A percentile compares a stretch with the other conserved stretches of the same genome.
These are phyloP conservation scores for Martensiomyces pterosporus DNA, from an alignment of 192 early-diverging fungal species.

Conservation along the genomic window DNA sequence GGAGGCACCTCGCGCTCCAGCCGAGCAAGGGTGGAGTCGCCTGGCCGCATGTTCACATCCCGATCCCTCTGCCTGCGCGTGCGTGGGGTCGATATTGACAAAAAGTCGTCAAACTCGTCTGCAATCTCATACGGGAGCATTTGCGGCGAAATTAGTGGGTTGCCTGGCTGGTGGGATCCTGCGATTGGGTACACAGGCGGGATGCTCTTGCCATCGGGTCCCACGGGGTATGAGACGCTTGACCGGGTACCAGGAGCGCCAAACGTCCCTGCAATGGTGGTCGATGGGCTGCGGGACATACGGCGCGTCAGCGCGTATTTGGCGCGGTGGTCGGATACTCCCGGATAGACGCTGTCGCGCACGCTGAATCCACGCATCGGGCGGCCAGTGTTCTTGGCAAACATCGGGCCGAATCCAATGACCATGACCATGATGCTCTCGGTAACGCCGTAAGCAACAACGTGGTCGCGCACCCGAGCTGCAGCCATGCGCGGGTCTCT, in stretches of 20 bases:
- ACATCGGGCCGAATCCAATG: conserved; percentile 78
- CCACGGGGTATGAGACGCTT: conserved; percentile 18
- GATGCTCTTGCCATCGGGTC: conserved; percentile 13
- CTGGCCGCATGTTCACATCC: conserved; percentile 41
- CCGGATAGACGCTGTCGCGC: conserved; percentile 49
- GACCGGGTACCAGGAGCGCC: conserved; percentile 8
- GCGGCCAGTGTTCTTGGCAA: conserved; percentile 52
- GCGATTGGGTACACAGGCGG: conserved; percentile 18
- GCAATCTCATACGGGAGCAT: conserved; percentile 30
- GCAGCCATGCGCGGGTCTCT: conserved; percentile 71
- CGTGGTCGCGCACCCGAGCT: conserved; percentile 81
- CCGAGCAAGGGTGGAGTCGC: conserved; percentile 57
- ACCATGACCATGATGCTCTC: conserved; percentile 86
- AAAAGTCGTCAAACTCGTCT: conserved; percentile 45
- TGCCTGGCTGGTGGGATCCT: conserved; percentile 11
- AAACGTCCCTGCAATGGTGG: conserved; percentile 31
- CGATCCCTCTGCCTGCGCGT: conserved; percentile 44
- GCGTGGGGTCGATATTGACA: conserved; percentile 24
- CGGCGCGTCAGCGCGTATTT: conserved; percentile 44
- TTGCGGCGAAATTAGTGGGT: conserved; percentile 8
- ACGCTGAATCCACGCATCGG: conserved; percentile 51
- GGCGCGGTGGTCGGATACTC: conserved; percentile 41
- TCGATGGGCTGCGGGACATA: conserved; percentile 43
- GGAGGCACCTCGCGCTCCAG: conserved; percentile 76
- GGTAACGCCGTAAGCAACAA: conserved; percentile 73